Conservation (phyloP, 2,329 filamentous ascomycete species). For the Dothistroma pini region DNA sequence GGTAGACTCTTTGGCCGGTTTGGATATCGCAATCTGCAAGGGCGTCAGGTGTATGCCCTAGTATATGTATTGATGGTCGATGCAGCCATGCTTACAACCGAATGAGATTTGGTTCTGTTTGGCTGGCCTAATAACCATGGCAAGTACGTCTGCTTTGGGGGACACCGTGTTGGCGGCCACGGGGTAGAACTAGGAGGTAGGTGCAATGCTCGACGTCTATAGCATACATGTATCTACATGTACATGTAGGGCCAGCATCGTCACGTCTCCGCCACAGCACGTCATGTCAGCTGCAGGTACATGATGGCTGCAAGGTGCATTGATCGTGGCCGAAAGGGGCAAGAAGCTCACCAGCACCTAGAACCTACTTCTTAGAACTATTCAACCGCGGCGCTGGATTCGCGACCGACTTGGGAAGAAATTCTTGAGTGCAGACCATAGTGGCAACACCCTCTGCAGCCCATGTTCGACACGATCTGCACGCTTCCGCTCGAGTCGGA, state of each 20-base stretch:
- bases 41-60: background rate
- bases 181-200: too few relatives aligned
- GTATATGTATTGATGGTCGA: background rate
- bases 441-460: background rate
- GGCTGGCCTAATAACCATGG: conserved; percentile 29
- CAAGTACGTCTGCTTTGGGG: background rate
- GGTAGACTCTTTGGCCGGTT: conserved; percentile 37
- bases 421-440: background rate
- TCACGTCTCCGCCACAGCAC: background rate
- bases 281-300: conserved; percentile 6
- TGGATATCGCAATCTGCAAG: conserved; percentile 33
- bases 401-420: background rate
- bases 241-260: background rate
- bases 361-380: too few relatives aligned
- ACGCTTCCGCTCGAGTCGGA: conserved; percentile 81
- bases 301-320: background rate
- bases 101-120: conserved; percentile 36
- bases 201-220: background rate
- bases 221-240: background rate
- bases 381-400: too few relatives aligned
- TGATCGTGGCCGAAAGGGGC: background rate
- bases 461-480: conserved; percentile 89
- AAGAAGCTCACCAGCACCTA: background rate
- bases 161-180: too few relatives aligned
- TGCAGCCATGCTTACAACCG: conserved; percentile 28